Conservation (phyloP, 176 grass and related monocot species). For the Pharus latifolius region DNA sequence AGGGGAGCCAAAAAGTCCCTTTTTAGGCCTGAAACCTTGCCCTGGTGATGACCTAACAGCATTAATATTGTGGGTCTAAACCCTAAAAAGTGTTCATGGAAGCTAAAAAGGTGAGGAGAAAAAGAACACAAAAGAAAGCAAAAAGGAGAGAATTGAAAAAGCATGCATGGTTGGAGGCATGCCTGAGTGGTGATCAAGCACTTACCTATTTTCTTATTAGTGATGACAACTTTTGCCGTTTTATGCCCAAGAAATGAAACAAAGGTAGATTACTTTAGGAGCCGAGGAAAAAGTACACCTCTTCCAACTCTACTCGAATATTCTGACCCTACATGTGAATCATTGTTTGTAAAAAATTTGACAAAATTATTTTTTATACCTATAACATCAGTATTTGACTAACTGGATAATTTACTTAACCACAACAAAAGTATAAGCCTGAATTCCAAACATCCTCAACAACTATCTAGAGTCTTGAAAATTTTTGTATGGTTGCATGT, state of each 20-base stretch:
- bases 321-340: too few species aligned
- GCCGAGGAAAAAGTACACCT: background rate
- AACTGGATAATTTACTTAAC: too few species aligned
- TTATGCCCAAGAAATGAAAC: background rate
- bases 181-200: background rate
- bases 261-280: background rate
- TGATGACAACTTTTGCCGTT: too few species aligned
- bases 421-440: too few species aligned
- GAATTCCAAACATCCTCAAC: too few species aligned
- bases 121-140: background rate
- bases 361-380: too few species aligned
- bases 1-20: conserved; percentile 7
- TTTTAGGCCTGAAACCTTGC: conserved; percentile 2
- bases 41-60: background rate
- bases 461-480: too few species aligned
- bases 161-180: background rate
- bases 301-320: too few species aligned
- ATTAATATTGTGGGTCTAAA: conserved; percentile 4
- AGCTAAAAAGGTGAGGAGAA: background rate
- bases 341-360: too few species aligned
- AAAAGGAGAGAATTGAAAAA: background rate
- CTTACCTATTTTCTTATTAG: background rate
- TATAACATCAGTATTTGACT: too few species aligned
- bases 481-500: too few species aligned
- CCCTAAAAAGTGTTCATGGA: background rate